phyloP scores from a whole-genome alignment of 1,139 yeast genomes.

The Candida sanyaensis region DNA sequence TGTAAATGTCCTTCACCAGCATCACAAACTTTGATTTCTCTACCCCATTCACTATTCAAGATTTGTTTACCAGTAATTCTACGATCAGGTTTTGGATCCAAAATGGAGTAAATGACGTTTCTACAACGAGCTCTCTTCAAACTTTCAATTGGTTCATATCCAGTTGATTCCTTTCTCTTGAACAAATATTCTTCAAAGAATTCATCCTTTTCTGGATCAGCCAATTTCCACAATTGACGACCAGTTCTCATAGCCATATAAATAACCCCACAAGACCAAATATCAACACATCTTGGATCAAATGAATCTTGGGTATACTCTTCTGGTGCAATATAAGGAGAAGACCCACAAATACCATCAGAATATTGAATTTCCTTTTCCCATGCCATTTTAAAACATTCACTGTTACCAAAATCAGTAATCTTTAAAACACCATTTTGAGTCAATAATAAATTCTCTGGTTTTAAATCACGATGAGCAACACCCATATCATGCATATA shows the following conservation, averaged over 20 bases:
- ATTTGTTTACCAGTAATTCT: constrained; percentile 88
- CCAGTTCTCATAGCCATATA: constrained; percentile 99
- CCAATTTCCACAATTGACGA: constrained; percentile 87
- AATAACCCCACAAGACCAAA: constrained; percentile 96
- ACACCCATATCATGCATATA: constrained; percentile 99
- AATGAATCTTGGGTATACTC: constrained; percentile 75
- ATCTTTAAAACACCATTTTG: constrained; percentile 80
- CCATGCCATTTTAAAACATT: constrained; percentile 97
- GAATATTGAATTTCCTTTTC: constrained; percentile 81
- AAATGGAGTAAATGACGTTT: constrained; percentile 86
- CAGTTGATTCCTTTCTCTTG: constrained; percentile 77
- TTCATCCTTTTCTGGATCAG: constrained; percentile 74
- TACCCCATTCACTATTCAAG: constrained; percentile 91
- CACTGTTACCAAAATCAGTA: constrained; percentile 95
- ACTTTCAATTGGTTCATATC: constrained; percentile 88
- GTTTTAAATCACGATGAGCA: constrained; percentile 92
- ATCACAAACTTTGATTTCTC: constrained; percentile 72
- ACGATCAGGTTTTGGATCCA: constrained; percentile 87
- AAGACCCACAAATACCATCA: constrained; percentile 83
- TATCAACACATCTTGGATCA: constrained; percentile 90
- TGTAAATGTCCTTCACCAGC: constrained; percentile 43
- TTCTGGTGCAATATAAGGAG: constrained; percentile 97
- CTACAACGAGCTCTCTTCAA: constrained; percentile 84
- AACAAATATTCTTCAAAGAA: constrained; percentile 72
- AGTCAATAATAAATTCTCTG: constrained; percentile 85